Evolutionary conservation across 2,329 filamentous ascomycete genomes (phyloP).

Genomic region (Cyanodermella asteris): DNA sequence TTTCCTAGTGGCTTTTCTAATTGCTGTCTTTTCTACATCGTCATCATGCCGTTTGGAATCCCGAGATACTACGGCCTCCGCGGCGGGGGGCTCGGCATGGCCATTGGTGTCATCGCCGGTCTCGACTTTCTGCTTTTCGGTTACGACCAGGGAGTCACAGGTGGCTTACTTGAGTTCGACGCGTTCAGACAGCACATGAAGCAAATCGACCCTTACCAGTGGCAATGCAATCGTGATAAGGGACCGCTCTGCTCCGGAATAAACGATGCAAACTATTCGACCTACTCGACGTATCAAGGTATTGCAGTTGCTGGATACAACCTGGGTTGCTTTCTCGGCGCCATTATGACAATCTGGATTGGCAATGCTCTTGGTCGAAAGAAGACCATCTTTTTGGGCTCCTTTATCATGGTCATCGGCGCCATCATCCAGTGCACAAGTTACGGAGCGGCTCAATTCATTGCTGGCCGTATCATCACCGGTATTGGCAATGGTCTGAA

Average conservation of each 20-base stretch:
- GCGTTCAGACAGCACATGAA: too few relatives aligned
- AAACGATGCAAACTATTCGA: too few relatives aligned
- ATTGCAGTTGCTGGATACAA: slow-evolving; percentile 20
- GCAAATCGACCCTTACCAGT: too few relatives aligned
- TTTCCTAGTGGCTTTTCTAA: too few relatives aligned
- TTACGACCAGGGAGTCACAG: slow-evolving; percentile 39
- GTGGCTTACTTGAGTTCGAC: slow-evolving; percentile 54
- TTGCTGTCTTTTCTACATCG: too few relatives aligned
- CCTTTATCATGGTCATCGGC: slow-evolving; percentile 26
- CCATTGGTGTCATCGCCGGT: slow-evolving; percentile 47
- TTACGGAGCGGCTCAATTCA: slow-evolving; percentile 26
- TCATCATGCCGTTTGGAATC: slow-evolving; percentile 6
- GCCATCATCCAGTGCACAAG: slow-evolving; percentile 26
- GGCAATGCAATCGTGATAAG: too few relatives aligned
- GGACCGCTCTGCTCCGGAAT: too few relatives aligned
- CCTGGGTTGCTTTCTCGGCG: slow-evolving; percentile 38
- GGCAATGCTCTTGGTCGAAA: slow-evolving; percentile 28
- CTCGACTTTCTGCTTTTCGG: slow-evolving; percentile 41
- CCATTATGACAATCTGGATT: slow-evolving; percentile 24
- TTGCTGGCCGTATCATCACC: slow-evolving; percentile 25
- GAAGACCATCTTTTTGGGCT: slow-evolving; percentile 25
- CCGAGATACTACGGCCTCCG: slow-evolving; percentile 39
- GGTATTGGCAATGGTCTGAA: slow-evolving; percentile 31
- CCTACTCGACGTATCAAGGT: slow-evolving; percentile 1
- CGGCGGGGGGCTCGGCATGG: slow-evolving; percentile 43